These are phyloP conservation scores for Hyaloperonospora arabidopsidis DNA, from an alignment of 352 stramenopile species.

Conservation along the genomic window DNA sequence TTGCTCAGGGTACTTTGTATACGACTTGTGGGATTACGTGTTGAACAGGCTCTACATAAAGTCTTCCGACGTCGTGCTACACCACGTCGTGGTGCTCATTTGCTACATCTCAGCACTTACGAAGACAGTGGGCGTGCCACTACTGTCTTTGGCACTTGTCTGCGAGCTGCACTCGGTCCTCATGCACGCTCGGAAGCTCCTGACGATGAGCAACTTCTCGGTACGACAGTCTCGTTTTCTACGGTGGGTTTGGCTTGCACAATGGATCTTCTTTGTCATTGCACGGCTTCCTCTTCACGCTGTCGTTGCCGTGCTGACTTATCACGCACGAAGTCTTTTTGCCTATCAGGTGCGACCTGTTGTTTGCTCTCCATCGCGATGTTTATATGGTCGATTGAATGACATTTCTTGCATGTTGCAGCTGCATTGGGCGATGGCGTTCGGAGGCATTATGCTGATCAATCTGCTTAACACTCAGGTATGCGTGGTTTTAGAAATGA, in stretches of 20 bases:
- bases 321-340: slow-evolving; percentile 37
- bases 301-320: slow-evolving; percentile 39
- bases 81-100: slow-evolving; percentile 73
- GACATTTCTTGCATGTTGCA: slow-evolving; percentile 9
- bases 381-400: neutral
- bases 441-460: slow-evolving; percentile 68
- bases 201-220: slow-evolving; percentile 56
- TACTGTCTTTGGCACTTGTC: slow-evolving; percentile 61
- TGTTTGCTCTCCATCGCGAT: neutral
- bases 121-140: slow-evolving; percentile 62
- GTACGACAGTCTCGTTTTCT: slow-evolving; percentile 24
- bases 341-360: slow-evolving; percentile 28
- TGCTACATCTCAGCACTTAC: slow-evolving; percentile 72
- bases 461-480: slow-evolving; percentile 61
- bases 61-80: slow-evolving; percentile 52
- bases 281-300: slow-evolving; percentile 42
- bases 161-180: slow-evolving; percentile 74
- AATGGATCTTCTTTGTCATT: slow-evolving; percentile 48
- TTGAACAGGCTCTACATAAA: slow-evolving; percentile 69
- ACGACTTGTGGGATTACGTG: slow-evolving; percentile 75
- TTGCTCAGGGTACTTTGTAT: slow-evolving; percentile 61
- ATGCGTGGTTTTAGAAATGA: neutral
- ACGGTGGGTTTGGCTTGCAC: slow-evolving; percentile 41
- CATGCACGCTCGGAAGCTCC: slow-evolving; percentile 70
- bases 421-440: slow-evolving; percentile 66